A percentile compares a stretch with the other conserved stretches of the same genome.
phyloP scores from a whole-genome alignment of 345 rosid genomes.

The Citrus sinensis region DVS_A1.0 CM039165.1:464001-464500 shows the following conservation, averaged over 20 bases:
- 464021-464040: not conserved
- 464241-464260: conserved; percentile 15
- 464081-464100: not conserved
- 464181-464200: too few relatives aligned
- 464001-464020: not conserved
- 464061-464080: not conserved
- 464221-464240: not conserved
- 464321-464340: not conserved
- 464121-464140: not conserved
- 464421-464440: not conserved
- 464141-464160: too few relatives aligned
- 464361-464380: conserved; percentile 1
- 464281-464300: conserved; percentile 14
- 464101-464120: not conserved
- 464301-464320: not conserved
- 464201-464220: too few relatives aligned
- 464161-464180: too few relatives aligned
- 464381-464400: conserved; percentile 5
- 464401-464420: not conserved
- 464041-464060: not conserved
- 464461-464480: not conserved
- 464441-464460: not conserved
- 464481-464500: not conserved
- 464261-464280: conserved; percentile 3
- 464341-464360: not conserved